phyloP scores from a whole-genome alignment of 192 early-diverging fungal species.

The Diversispora epigaea region DNA sequence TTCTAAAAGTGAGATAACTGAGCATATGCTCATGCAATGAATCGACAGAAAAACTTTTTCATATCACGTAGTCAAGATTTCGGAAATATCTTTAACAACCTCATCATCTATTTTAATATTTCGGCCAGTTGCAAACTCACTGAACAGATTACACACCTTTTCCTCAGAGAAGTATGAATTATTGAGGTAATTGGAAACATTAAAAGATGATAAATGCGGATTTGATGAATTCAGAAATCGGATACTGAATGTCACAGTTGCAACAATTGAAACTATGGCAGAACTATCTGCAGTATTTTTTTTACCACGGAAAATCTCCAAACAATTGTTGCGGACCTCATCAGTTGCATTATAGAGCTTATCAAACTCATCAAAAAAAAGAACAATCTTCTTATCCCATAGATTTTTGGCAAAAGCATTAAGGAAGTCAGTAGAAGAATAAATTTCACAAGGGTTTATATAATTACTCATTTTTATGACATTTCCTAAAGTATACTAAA shows the following conservation, averaged over 20 bases:
- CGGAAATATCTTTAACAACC: conserved; percentile 36
- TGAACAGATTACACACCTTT: conserved; percentile 11
- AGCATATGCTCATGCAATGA: neutral
- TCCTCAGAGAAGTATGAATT: conserved; percentile 24
- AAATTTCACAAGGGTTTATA: too few relatives aligned
- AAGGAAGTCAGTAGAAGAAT: conserved; percentile 25
- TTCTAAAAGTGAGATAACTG: conserved; percentile 24
- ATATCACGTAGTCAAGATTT: conserved; percentile 13
- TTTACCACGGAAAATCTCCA: conserved; percentile 8
- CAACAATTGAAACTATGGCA: conserved; percentile 3
- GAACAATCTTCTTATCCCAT: conserved; percentile 7
- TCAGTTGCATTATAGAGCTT: conserved; percentile 12
- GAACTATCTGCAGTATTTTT: conserved; percentile 10
- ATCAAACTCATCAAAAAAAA: conserved; percentile 36
- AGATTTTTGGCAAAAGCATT: neutral
- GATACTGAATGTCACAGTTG: conserved; percentile 27
- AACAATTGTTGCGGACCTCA: neutral
- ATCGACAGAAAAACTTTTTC: conserved; percentile 4
- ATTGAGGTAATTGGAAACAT: neutral
- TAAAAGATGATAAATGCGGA: conserved; percentile 10
- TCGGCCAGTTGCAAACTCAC: neutral
- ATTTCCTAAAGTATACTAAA: too few relatives aligned
- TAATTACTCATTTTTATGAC: too few relatives aligned
- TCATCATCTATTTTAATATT: conserved; percentile 24
- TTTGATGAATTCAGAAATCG: conserved; percentile 12